A percentile compares a stretch with the other conserved stretches of the same genome.
Evolutionary conservation across 2,329 filamentous ascomycete genomes (phyloP).

Genomic region (Trichoderma lentiforme): DNA sequence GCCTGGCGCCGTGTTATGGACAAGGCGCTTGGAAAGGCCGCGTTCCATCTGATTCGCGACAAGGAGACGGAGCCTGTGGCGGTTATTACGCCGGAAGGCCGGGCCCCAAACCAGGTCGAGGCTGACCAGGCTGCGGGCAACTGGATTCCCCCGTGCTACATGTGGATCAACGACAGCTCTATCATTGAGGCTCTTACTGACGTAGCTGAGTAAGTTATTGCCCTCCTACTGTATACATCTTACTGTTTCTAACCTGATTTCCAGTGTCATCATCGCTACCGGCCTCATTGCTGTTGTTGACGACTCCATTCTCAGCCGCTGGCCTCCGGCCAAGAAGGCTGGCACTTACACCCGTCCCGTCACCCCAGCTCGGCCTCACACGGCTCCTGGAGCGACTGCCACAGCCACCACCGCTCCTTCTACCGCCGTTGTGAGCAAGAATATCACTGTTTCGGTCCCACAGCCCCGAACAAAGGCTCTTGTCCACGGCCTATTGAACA

Average conservation of each 20-base stretch:
- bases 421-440: neutral
- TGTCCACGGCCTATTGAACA: constrained; percentile 35
- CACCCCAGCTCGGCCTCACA: constrained; percentile 17
- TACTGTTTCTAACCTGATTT: neutral
- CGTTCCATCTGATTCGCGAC: constrained; percentile 75
- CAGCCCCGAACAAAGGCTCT: constrained; percentile 9
- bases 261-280: constrained; percentile 82
- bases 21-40: constrained; percentile 64
- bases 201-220: constrained; percentile 71
- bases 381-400: neutral
- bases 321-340: constrained; percentile 50
- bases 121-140: constrained; percentile 76
- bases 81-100: constrained; percentile 77
- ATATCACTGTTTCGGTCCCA: neutral
- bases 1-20: constrained; percentile 77
- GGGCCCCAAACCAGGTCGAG: constrained; percentile 65
- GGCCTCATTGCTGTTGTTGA: constrained; percentile 85
- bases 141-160: constrained; percentile 85
- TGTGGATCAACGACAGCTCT: constrained; percentile 79
- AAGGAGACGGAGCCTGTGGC: constrained; percentile 64
- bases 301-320: constrained; percentile 81
- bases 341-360: constrained; percentile 6
- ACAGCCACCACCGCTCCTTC: neutral
- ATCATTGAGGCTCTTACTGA: constrained; percentile 70
- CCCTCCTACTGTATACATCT: neutral